A percentile compares a stretch with the other conserved stretches of the same genome.
These are phyloP conservation scores for Porphyra umbilicalis DNA, from an alignment of 31 red algal species.

Conservation along the genomic window DNA sequence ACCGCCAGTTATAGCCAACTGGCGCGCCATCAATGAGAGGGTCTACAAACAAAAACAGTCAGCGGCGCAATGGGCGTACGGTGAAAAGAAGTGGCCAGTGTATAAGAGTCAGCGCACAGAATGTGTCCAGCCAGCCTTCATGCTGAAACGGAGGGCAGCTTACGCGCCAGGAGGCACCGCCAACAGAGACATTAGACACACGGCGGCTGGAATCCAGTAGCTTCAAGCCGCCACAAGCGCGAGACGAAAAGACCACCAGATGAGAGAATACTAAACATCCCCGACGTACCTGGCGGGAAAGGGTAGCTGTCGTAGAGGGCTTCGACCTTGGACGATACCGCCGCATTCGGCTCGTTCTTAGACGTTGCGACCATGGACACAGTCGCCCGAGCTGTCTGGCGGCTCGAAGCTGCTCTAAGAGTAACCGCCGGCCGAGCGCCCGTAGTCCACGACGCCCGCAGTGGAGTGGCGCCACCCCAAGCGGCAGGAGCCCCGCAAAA, in stretches of 20 bases:
- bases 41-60: background rate
- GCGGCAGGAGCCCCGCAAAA: background rate
- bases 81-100: no score
- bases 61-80: background rate
- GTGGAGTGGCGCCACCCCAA: background rate
- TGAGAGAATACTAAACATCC: background rate
- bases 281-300: conserved; percentile 73
- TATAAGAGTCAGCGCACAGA: no score
- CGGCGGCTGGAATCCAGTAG: no score
- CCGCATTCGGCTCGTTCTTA: conserved; percentile 65
- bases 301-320: conserved; percentile 89
- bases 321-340: conserved; percentile 64
- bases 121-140: no score
- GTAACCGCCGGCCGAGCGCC: background rate
- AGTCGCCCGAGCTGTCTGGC: background rate
- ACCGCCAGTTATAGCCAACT: conserved; percentile 97
- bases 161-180: no score
- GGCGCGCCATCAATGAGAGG: conserved; percentile 79
- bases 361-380: conserved; percentile 54
- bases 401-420: background rate
- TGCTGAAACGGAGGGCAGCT: no score
- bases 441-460: background rate
- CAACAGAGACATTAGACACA: no score
- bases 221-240: background rate
- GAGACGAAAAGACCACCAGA: no score